These are phyloP conservation scores for Closterium sp. DNA, from an alignment of 139 green algal species.

Conservation along the genomic window DNA sequence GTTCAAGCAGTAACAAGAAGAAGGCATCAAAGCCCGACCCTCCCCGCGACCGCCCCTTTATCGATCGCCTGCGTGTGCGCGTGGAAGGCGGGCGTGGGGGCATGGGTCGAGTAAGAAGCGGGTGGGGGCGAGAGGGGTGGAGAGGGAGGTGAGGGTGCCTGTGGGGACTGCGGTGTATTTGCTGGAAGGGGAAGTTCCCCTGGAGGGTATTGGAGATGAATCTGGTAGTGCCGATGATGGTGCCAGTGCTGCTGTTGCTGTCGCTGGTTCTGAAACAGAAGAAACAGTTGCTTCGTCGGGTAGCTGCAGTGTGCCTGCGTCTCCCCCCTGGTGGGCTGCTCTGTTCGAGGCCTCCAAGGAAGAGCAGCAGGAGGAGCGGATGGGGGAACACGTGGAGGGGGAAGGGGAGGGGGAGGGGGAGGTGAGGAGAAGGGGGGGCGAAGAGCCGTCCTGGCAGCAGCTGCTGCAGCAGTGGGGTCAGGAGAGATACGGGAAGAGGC, in stretches of 20 bases:
- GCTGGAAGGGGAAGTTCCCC: constrained; percentile 6
- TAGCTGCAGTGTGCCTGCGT: neutral
- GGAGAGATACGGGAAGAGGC: neutral
- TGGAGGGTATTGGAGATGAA: too few relatives aligned
- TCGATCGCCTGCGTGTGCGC: constrained; percentile 25
- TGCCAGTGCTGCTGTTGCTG: neutral
- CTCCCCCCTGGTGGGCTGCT: neutral
- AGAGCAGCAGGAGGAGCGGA: neutral
- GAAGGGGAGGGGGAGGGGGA: too few relatives aligned
- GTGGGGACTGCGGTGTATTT: constrained; percentile 43
- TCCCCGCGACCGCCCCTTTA: constrained; percentile 14
- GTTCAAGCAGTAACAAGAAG: too few relatives aligned
- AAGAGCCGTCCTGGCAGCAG: neutral
- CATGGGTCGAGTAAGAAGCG: neutral
- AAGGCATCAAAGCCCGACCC: too few relatives aligned
- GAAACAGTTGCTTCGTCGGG: too few relatives aligned
- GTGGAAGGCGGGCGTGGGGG: neutral
- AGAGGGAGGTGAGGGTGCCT: constrained; percentile 9
- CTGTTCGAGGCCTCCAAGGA: neutral
- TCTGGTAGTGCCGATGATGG: neutral
- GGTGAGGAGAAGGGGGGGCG: too few relatives aligned
- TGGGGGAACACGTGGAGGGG: too few relatives aligned
- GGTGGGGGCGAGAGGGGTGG: neutral
- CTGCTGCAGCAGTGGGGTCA: neutral
- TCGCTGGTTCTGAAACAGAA: too few relatives aligned